Percentiles rank a stretch among this genome's conserved stretches.
Conservation (phyloP, 768 basidiomycete species). For the Xerocomus spinulosus region DNA sequence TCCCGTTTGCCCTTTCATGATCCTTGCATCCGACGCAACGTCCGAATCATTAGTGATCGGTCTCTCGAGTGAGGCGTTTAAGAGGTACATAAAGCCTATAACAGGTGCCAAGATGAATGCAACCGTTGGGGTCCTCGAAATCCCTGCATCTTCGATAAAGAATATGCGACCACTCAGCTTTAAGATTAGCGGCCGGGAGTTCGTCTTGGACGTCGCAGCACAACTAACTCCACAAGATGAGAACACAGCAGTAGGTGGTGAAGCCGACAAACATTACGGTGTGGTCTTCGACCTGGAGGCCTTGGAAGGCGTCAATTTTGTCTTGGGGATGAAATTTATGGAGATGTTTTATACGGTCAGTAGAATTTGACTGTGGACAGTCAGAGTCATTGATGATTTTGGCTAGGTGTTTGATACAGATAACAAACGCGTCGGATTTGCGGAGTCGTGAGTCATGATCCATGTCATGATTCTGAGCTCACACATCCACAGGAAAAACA, state of each 20-base stretch:
- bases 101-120: slow-evolving; percentile 6
- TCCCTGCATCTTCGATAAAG: slow-evolving; percentile 10
- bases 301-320: slow-evolving; percentile 10
- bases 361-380: background rate
- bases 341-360: slow-evolving; percentile 16
- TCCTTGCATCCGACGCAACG: background rate
- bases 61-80: slow-evolving; percentile 13
- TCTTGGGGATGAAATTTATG: slow-evolving; percentile 17
- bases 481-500: slow-evolving; percentile 15
- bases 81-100: slow-evolving; percentile 2
- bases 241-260: slow-evolving; percentile 9
- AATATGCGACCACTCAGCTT: slow-evolving; percentile 13
- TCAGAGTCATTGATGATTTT: background rate
- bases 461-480: background rate
- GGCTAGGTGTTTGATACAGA: slow-evolving; percentile 16
- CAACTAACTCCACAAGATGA: slow-evolving; percentile 11
- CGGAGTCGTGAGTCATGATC: slow-evolving; percentile 18
- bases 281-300: background rate
- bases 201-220: slow-evolving; percentile 13
- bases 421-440: slow-evolving; percentile 10
- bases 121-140: slow-evolving; percentile 12
- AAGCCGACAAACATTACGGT: slow-evolving; percentile 9
- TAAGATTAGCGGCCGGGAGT: background rate
- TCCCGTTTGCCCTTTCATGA: background rate
- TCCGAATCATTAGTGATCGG: slow-evolving; percentile 9